Evolutionary conservation across 1,284 basidiomycete species (phyloP), one percentile per base, ranked within the genome.

Genomic region (Ganoderma meredithae): DNA sequence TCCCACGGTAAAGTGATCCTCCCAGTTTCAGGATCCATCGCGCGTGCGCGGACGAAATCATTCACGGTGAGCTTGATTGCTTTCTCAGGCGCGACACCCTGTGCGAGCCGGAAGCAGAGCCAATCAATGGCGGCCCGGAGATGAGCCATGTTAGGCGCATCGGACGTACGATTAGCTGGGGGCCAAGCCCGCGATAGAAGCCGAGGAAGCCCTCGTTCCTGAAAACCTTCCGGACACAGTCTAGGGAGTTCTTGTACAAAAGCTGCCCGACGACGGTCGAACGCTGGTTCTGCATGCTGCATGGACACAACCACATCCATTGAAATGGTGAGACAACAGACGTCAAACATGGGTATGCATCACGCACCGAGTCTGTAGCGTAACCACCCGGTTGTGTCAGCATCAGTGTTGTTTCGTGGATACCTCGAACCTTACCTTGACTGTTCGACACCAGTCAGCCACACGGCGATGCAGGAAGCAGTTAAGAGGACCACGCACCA

Each of bases 51-150:
- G 43, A 99, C 87, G 63, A 98, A 83, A 78, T 99, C 97, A 83
- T 99, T 99, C 72, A 99, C 92, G 2, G 97, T 98, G 68, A 97
- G 83, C 81, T 99, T 98, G 82, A 98, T 97, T 13, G 96, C 96
- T 83, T 98, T 99, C 81, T 99, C 97, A 15, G 97, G 97, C 15
- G 97, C 98, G 53, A 99, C 97, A 76, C 97, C 97, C 94, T 96
- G 78, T 33, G 44, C 22, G 58, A 25, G 22, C 1, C 61, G 33
- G 59, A 98, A 96, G 76, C 96, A 96, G 91, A 94, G 69, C 19
- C 69, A 60, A 52, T 60, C 13, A 73, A 25, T 73, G 67, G 41
- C 44, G 65, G 27, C 12, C 41, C 31, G 69, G 67, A 67, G 60
- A 60, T 67, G 36, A 47, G 58, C 36, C 58, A 25, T 13, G 6